phyloP scores from a whole-genome alignment of 306 rosid species.

The Cicer cuneatum region DNA sequence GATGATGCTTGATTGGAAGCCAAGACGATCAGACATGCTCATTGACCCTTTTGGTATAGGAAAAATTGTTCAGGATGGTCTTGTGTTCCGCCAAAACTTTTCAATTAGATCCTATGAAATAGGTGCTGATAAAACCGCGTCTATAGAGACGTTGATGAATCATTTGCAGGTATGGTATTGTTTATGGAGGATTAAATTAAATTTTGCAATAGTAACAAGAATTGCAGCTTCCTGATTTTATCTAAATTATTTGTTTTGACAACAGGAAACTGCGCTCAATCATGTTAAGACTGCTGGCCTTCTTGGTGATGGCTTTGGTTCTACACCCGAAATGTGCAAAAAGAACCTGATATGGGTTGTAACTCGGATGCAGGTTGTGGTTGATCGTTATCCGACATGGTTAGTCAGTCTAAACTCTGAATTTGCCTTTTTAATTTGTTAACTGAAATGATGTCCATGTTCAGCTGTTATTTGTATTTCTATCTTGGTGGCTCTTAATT shows the following conservation, averaged over 20 bases:
- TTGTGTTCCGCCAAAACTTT: slow-evolving; percentile 84
- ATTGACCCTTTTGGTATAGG: slow-evolving; percentile 87
- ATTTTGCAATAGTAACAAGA: not conserved
- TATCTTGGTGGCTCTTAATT: not conserved
- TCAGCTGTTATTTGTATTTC: slow-evolving; percentile 17
- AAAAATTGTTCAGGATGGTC: slow-evolving; percentile 89
- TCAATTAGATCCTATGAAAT: slow-evolving; percentile 94
- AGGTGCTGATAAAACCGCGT: slow-evolving; percentile 95
- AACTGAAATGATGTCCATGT: not conserved
- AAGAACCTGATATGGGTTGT: slow-evolving; percentile 97
- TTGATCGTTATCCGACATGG: slow-evolving; percentile 94
- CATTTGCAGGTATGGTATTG: slow-evolving; percentile 73
- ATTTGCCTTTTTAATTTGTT: slow-evolving; percentile 1
- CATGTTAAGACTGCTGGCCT: slow-evolving; percentile 94
- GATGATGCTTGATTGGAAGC: slow-evolving; percentile 99
- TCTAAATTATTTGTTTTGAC: slow-evolving; percentile 28
- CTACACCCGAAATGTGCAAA: slow-evolving; percentile 94
- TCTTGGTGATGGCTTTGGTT: slow-evolving; percentile 96
- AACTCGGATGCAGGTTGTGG: slow-evolving; percentile 85
- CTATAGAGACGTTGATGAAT: slow-evolving; percentile 95
- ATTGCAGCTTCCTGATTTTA: not conserved
- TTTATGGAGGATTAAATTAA: not conserved
- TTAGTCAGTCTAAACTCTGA: slow-evolving; percentile 49
- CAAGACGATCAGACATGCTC: slow-evolving; percentile 79
- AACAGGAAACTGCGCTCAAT: slow-evolving; percentile 96